Evolutionary conservation across 352 stramenopile genomes (phyloP), one percentile per base, ranked within the genome.

Genomic region (Phytopythium litorale): DNA sequence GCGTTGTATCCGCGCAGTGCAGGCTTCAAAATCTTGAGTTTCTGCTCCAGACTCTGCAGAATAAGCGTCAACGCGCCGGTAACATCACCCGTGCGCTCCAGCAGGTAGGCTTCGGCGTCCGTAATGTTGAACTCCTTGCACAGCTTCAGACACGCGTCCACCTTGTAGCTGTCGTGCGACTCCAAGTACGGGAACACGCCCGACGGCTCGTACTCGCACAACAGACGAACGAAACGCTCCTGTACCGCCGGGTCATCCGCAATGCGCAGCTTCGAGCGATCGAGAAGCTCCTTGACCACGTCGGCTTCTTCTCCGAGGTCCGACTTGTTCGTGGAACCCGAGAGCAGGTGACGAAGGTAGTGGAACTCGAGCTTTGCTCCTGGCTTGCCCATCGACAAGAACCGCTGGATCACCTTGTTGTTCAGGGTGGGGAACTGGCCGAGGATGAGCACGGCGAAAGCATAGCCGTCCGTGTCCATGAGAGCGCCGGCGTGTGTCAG

Each of bases 1-100:
- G 75, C 72, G 58, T 88, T 89, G 70, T 87, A 92, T 40, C 87
- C 76, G 66, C 88, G 79, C 7, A 97, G 58, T 16, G 90, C 87
- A 23, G 80, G 84, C 61, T 96, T 96, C 13, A 98, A 67, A 32
- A 89, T 87, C 75, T 97, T 97, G 49, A 98, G 81, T 58, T 97
- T 92, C 65, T 94, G 89, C 60, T 98, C 92, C 45, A 98, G 68
- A 30, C 83, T 97, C 68, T 97, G 78, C 18, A 98, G 67, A 66
- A 98, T 98, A 12, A 98, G 70, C 43, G 91, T 93, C 15, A 98
- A 71, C 12, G 91, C 93, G 43, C 91, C 92, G n/a, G 82, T 96
- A 4, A 98, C 92, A 69, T 98, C 93, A 33, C 93, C 95, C 52
- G 92, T 98, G 35, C 89, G 78, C 62, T 98, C 95, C 8, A 98